A percentile compares a stretch with the other conserved stretches of the same genome.
Evolutionary conservation across 345 rosid genomes (phyloP).

Genomic region (Excoecaria agallocha): DNA sequence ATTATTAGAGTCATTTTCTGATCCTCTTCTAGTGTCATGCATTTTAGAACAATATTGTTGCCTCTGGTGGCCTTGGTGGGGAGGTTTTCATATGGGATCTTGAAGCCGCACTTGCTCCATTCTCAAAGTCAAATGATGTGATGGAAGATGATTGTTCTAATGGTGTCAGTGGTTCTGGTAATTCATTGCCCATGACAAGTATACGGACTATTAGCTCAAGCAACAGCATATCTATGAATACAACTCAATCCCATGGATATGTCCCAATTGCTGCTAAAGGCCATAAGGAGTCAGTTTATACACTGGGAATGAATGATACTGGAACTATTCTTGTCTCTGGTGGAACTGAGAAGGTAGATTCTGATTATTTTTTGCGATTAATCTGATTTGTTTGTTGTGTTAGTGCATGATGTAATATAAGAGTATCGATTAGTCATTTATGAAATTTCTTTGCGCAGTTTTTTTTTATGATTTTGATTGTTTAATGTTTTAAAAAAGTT

Average conservation of each 20-base stretch:
- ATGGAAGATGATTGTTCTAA: slow-evolving; percentile 76
- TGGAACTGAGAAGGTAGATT: slow-evolving; percentile 93
- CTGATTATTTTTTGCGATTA: slow-evolving; percentile 1
- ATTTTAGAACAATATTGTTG: slow-evolving; percentile 91
- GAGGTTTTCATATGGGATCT: slow-evolving; percentile 99
- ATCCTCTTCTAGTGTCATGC: slow-evolving; percentile 62
- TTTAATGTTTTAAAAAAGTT: slow-evolving; percentile 1
- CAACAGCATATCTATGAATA: slow-evolving; percentile 68
- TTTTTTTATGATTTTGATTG: slow-evolving; percentile 10
- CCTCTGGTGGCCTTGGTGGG: slow-evolving; percentile 99
- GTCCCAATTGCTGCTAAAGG: slow-evolving; percentile 87
- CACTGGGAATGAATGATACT: slow-evolving; percentile 91
- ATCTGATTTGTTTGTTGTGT: neutral
- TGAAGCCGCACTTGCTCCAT: slow-evolving; percentile 83
- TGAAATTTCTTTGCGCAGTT: slow-evolving; percentile 1
- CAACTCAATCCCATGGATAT: slow-evolving; percentile 70
- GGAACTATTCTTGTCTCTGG: slow-evolving; percentile 95
- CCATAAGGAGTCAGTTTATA: slow-evolving; percentile 99
- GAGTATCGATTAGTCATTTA: neutral
- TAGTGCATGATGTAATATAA: neutral
- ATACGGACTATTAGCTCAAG: slow-evolving; percentile 79
- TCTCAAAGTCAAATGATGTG: slow-evolving; percentile 65
- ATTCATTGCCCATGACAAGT: slow-evolving; percentile 61
- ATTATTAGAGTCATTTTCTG: slow-evolving; percentile 44
- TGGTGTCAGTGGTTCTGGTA: slow-evolving; percentile 59